Evolutionary conservation across 2,329 filamentous ascomycete genomes (phyloP), one percentile per base, ranked within the genome.

Genomic region (Ceratocystis diversiconidia): DNA sequence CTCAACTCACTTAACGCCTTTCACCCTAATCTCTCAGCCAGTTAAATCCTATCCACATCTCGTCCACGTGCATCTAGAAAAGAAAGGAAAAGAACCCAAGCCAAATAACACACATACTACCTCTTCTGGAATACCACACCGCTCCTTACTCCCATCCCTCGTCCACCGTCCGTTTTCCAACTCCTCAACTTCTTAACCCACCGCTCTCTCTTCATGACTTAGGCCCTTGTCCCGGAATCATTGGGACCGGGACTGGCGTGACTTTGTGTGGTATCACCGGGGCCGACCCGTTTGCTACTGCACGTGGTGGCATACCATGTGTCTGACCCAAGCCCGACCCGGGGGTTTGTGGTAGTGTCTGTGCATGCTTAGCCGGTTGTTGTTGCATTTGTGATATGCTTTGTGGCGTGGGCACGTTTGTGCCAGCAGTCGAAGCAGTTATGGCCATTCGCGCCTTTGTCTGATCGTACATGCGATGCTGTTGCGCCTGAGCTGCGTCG

Each of bases 381-480:
- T 44, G 48, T 32, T 57, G 48, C 62, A 48, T 44, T 4, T 60
- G 41, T 17, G 43, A n/a, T 41, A 43, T 52, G 15, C 8, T n/a
- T 44, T 55, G 64, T 15, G 63, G 66, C 63, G 64, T 60, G 30
- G 50, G 63, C 46, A 59, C 63, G 62, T 78, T 77, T 2, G 48
- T 52, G 48, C 48, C 25, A 10, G 19, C 22, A 25, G 19, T 25
- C 60, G 60, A 61, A 15, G 60, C 36, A 36, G 46, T 55, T 25
- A 57, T n/a, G 17, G 77, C 77, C 15, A 77, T 76, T 30, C 79
- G 73, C 2, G 78, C 79, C 65, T 79, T 78, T 6, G 79, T 78
- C 71, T 81, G 79, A 63, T 82, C 79, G 71, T 80, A 73, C 60
- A 80, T 76, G 64, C 79, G 77, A 70, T 79, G 77, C 70, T 81